Conservation (phyloP, 495 filamentous ascomycete species). For the Penicillium tannophilum region DNA sequence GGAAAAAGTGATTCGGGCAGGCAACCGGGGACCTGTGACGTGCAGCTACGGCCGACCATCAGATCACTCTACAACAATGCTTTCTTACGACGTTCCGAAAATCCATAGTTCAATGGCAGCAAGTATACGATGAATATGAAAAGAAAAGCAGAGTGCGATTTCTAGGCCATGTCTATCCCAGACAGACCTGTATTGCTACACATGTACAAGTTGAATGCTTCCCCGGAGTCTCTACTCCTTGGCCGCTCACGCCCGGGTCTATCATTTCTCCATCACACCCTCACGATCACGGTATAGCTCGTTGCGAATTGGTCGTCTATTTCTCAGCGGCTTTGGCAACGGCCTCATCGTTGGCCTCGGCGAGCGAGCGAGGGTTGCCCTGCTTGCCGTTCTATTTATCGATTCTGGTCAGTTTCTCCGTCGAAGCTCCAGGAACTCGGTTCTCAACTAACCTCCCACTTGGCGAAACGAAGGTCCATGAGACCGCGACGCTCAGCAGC, state of each 20-base stretch:
- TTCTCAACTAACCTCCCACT: constrained; percentile 77
- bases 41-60: constrained; percentile 22
- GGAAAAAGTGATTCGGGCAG: constrained; percentile 32
- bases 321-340: constrained; percentile 49
- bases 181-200: constrained; percentile 47
- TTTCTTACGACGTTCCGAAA: constrained; percentile 4
- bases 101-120: constrained; percentile 3
- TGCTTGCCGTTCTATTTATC: constrained; percentile 86
- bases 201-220: constrained; percentile 40
- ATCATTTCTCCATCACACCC: constrained; percentile 3
- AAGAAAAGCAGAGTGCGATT: constrained; percentile 27
- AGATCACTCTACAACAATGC: not conserved
- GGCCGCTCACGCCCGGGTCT: constrained; percentile 18
- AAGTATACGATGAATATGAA: constrained; percentile 4
- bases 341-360: constrained; percentile 68
- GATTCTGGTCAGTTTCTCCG: constrained; percentile 24
- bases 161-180: constrained; percentile 31
- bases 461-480: constrained; percentile 88
- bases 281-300: not conserved
- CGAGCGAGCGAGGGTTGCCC: constrained; percentile 77
- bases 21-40: constrained; percentile 24
- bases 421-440: constrained; percentile 1
- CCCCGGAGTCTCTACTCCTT: constrained; percentile 20
- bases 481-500: constrained; percentile 85
- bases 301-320: constrained; percentile 30